Percentiles rank a stretch among this genome's conserved stretches.
Conservation (phyloP, 164 flowering plant species). For the Annona cherimola region DNA sequence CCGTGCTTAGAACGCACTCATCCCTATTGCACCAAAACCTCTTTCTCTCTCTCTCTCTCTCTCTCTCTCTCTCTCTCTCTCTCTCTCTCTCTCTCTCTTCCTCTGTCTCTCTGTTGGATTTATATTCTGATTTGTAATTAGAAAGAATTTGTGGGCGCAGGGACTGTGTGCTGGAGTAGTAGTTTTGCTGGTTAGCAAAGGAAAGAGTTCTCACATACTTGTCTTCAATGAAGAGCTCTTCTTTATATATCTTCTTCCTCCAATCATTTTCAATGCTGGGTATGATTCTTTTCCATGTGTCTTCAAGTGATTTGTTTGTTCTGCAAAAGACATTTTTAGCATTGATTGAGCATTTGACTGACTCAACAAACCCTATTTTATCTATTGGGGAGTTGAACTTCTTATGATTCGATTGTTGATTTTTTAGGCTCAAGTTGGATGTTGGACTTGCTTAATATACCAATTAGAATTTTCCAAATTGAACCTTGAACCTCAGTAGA, state of each 20-base stretch:
- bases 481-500: too few species aligned
- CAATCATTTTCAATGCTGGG: constrained; percentile 97
- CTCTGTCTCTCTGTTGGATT: background rate
- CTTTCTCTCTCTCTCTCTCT: background rate
- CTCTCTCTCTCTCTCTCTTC: background rate
- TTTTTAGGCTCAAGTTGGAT: background rate
- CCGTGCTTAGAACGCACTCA: background rate
- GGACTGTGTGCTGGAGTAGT: constrained; percentile 53
- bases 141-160: constrained; percentile 18
- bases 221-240: constrained; percentile 69
- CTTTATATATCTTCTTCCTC: constrained; percentile 91
- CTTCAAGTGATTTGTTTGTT: background rate
- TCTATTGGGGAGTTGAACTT: background rate
- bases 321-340: background rate
- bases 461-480: background rate
- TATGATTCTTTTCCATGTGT: constrained; percentile 16
- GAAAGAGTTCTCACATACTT: constrained; percentile 68
- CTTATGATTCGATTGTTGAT: background rate
- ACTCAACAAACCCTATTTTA: background rate
- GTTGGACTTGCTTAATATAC: background rate
- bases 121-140: background rate
- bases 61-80: background rate
- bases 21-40: background rate
- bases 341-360: background rate
- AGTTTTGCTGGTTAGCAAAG: constrained; percentile 55